phyloP scores from a whole-genome alignment of 805 yeast genomes.

The Kodamaea restingae region DNA sequence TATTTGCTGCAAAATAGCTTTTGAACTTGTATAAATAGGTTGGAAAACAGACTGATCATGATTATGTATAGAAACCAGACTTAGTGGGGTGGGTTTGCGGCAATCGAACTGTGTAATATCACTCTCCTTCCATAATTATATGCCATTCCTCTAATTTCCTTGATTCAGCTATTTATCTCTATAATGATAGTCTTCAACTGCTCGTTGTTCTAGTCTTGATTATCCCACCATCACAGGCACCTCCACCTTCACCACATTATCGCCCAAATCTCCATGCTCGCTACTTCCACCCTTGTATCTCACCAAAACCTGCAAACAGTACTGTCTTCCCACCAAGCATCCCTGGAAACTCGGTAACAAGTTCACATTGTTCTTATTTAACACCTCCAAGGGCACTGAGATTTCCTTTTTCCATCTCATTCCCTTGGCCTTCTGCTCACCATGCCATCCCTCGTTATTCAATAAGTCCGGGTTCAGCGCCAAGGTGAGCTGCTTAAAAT shows the following conservation, averaged over 20 bases:
- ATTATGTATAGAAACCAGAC: too few relatives aligned
- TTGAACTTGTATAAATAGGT: too few relatives aligned
- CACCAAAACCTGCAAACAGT: constrained; percentile 45
- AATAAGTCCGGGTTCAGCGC: constrained; percentile 22
- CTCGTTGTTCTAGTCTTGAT: too few relatives aligned
- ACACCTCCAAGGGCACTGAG: constrained; percentile 38
- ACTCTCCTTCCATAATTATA: too few relatives aligned
- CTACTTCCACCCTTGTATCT: constrained; percentile 28
- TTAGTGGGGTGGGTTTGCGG: too few relatives aligned
- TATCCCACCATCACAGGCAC: constrained; percentile 36
- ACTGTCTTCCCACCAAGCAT: constrained; percentile 57
- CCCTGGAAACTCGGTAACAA: constrained; percentile 61
- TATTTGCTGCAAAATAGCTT: too few relatives aligned
- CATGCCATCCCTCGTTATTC: constrained; percentile 28
- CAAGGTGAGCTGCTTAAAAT: constrained; percentile 26
- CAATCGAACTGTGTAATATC: too few relatives aligned
- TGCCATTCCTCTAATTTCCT: too few relatives aligned
- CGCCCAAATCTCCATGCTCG: constrained; percentile 31
- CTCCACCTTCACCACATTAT: constrained; percentile 30
- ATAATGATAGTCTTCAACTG: too few relatives aligned
- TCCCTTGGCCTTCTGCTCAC: constrained; percentile 15
- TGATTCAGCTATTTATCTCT: too few relatives aligned
- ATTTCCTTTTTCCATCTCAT: constrained; percentile 30
- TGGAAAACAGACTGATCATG: too few relatives aligned
- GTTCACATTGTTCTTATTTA: constrained; percentile 44